Conservation (phyloP, 2,329 filamentous ascomycete genomes). For the Fusarium metavorans region DNA sequence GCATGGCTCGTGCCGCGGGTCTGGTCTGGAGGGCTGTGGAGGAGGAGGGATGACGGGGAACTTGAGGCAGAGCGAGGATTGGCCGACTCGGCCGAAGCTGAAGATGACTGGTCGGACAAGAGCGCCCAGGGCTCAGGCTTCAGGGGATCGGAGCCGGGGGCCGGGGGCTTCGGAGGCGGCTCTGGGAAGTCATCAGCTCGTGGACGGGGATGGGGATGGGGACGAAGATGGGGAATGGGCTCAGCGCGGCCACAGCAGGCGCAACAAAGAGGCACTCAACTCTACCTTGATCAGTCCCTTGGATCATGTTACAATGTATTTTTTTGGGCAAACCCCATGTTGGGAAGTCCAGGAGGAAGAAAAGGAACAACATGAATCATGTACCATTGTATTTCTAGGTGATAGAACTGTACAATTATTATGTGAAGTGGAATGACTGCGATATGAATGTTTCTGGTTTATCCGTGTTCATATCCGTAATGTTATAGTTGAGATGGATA, state of each 20-base stretch:
- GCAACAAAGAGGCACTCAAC: conserved; percentile 45
- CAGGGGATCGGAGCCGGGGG: not conserved
- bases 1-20: not conserved
- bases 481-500: not conserved
- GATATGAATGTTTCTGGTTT: not conserved
- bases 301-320: conserved; percentile 39
- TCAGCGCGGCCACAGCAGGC: conserved; percentile 27
- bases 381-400: conserved; percentile 43
- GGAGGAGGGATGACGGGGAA: conserved; percentile 37
- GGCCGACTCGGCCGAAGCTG: conserved; percentile 20
- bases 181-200: conserved; percentile 7
- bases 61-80: conserved; percentile 37
- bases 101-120: conserved; percentile 13
- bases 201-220: not conserved
- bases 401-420: conserved; percentile 43
- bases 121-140: conserved; percentile 9
- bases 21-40: not conserved
- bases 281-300: conserved; percentile 43
- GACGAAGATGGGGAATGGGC: conserved; percentile 3
- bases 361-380: conserved; percentile 33
- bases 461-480: no score
- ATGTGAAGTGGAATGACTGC: not conserved
- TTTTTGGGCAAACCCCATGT: conserved; percentile 32
- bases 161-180: conserved; percentile 1
- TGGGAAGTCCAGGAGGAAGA: conserved; percentile 20